A percentile compares a stretch with the other conserved stretches of the same genome.
phyloP scores from a whole-genome alignment of 148 eudicot genomes.

The Pouteria glomerata region DNA sequence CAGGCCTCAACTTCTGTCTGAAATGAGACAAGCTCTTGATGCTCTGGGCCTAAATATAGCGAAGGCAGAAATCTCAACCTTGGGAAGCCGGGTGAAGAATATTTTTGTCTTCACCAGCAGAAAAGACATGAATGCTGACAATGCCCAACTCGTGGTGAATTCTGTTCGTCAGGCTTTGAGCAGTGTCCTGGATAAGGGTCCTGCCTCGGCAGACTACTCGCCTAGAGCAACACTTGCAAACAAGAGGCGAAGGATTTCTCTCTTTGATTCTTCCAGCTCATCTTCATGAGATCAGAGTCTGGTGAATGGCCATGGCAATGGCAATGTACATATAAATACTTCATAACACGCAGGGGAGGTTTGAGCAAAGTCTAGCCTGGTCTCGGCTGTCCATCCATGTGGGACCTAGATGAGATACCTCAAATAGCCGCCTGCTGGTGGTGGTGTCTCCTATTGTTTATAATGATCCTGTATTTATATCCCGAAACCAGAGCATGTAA shows the following conservation, averaged over 20 bases:
- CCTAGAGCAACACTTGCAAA: constrained; percentile 29
- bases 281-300: constrained; percentile 8
- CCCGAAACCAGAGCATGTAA: neutral
- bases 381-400: too few species aligned
- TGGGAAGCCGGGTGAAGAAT: constrained; percentile 49
- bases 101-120: constrained; percentile 37
- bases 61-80: constrained; percentile 59
- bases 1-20: constrained; percentile 50
- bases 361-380: neutral
- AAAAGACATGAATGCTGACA: constrained; percentile 1
- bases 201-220: constrained; percentile 39
- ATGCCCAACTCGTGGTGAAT: constrained; percentile 16
- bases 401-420: too few species aligned
- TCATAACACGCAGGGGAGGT: neutral
- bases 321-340: neutral
- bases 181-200: constrained; percentile 40
- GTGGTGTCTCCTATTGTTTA: neutral
- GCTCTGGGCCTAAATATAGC: constrained; percentile 37
- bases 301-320: neutral
- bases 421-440: too few species aligned
- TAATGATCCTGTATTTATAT: neutral
- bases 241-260: constrained; percentile 40
- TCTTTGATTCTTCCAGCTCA: constrained; percentile 24
- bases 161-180: constrained; percentile 44
- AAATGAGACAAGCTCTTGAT: constrained; percentile 37